Evolutionary conservation across 371 early-diverging fungal genomes (phyloP), one percentile per base, ranked within the genome.

Genomic region (Dinochytrium kinnereticum): DNA sequence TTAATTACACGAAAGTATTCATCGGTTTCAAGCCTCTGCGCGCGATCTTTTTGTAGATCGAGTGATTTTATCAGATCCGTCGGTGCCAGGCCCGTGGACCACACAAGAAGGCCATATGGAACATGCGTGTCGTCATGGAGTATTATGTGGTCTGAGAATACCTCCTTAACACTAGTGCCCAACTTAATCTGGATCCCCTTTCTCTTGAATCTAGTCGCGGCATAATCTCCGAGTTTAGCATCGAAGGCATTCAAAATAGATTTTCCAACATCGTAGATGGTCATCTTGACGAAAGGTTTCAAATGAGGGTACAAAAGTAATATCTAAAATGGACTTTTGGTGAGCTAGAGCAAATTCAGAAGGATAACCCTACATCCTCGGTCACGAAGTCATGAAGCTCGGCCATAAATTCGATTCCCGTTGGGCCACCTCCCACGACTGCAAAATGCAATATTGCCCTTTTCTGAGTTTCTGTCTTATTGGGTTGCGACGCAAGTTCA

Each of bases 201-300:
- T 28, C 94, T 85, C 31, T 78, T 84, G 81, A 96, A 96, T 74
- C 89, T 86, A 28, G 84, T 84, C 66, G 87, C 86, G 28, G 93
- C 91, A 73, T 91, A 93, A 26, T 87, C 86, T 36, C 88, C 76
- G 67, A 94, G 78, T 1, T 84, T 84, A 13, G 80, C 85, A 81
- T 95, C 95, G 78, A 94, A 95, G 37, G 91, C 91, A 68, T 92
- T 91, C 5, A 96, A 79, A 55, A 96, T 93, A 72, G 92, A 93
- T 2, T 82, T 76, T 0, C 92, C 90, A 36, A 94, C 91, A 57
- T 93, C 90, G 72, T 89, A 92, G 33, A 94, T 83, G 1, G 89
- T 89, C 84, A 91, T 82, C 1, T 85, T 85, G 13, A 90, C 89
- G 50, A 88, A 84, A 72, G 80, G 80, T 81, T 87, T 85, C 51